Base-by-base conservation (phyloP, 352 stramenopile species). In the Phytopythium oedochilum region DNA sequence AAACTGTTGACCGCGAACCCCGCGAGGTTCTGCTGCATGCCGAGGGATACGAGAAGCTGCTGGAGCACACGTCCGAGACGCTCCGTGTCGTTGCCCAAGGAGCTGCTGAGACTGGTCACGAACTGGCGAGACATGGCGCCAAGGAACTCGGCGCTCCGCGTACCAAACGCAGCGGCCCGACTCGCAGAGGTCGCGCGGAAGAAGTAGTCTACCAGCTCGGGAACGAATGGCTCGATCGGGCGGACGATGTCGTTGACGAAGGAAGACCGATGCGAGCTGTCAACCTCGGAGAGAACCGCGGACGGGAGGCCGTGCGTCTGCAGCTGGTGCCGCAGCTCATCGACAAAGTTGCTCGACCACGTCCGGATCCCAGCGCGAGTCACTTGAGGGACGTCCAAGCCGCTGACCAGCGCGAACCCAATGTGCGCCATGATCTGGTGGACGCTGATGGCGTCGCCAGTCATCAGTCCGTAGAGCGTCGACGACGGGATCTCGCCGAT, bases 131-230 rank as follows among this genome's bases (percentile, higher is more conserved):
- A 55, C 73, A 90, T 88, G 11, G 70, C 73, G 10, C 64, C 53
- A 22, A 88, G 39, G 55, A 88, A 87, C 15, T 71, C 67, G 12
- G 66, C 48, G 29, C 75, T 83, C 31, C 59, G 83, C 1, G 64
- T 42, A 4, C 70, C 76, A 47, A 86, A 84, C 4, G 72, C 66
- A 14, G 60, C 66, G 11, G 71, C 68, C 29, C 74, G 71, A 26
- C 77, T 86, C 17, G 77, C 78, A 7, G 73, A 85, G 34, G 74
- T 88, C 0, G 78, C 75, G 26, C 80, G 80, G 22, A 90, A 68
- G 23, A 88, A 66, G 20, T 65, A 62, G 28, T 88, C 75, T 1
- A 88, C 53, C 6, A 88, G 59, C 25, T 90, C 75, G 0, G 78
- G 67, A 0, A 84, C 53, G 54, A 88, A 90, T 10, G 80, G 73